A percentile compares a stretch with the other conserved stretches of the same genome.
Conservation (phyloP, 495 filamentous ascomycete genomes). For the Penicillium pulvis region DNA sequence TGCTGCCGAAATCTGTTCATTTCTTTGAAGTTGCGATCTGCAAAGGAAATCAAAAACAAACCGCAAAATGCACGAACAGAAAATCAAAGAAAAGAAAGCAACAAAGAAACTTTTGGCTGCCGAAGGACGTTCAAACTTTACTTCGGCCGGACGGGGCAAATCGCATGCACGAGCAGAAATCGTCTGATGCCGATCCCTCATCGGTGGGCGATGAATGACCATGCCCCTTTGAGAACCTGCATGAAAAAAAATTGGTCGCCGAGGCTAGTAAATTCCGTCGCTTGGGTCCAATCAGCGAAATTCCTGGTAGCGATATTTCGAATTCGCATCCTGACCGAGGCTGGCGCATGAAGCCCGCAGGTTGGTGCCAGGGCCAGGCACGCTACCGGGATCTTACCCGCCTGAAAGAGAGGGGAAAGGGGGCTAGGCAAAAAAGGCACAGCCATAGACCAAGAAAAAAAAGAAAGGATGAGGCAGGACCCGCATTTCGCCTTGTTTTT, state of each 20-base stretch:
- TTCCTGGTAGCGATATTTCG: conserved; percentile 30
- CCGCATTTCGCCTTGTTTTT: conserved; percentile 11
- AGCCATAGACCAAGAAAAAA: conserved; percentile 1
- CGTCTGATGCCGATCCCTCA: conserved; percentile 33
- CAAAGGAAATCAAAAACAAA: not conserved
- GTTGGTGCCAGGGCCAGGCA: conserved; percentile 30
- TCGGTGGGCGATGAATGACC: conserved; percentile 27
- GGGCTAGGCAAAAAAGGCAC: not conserved
- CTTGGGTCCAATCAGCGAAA: conserved; percentile 41
- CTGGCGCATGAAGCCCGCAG: conserved; percentile 31
- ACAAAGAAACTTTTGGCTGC: conserved; percentile 17
- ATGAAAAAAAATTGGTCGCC: conserved; percentile 26
- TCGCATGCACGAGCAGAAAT: conserved; percentile 24
- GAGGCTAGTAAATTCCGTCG: conserved; percentile 29
- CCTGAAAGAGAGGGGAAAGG: conserved; percentile 6
- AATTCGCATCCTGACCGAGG: conserved; percentile 36
- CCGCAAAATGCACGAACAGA: not conserved
- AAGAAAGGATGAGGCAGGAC: conserved; percentile 7
- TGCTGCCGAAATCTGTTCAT: not conserved
- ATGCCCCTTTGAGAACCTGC: conserved; percentile 33
- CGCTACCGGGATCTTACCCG: conserved; percentile 25
- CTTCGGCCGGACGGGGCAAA: conserved; percentile 11
- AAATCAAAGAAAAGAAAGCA: conserved; percentile 9
- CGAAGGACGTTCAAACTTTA: conserved; percentile 19
- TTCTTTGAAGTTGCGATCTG: conserved; percentile 5